Conservation (phyloP, 371 early-diverging fungal genomes). For the Rhizopus stolonifer region DNA sequence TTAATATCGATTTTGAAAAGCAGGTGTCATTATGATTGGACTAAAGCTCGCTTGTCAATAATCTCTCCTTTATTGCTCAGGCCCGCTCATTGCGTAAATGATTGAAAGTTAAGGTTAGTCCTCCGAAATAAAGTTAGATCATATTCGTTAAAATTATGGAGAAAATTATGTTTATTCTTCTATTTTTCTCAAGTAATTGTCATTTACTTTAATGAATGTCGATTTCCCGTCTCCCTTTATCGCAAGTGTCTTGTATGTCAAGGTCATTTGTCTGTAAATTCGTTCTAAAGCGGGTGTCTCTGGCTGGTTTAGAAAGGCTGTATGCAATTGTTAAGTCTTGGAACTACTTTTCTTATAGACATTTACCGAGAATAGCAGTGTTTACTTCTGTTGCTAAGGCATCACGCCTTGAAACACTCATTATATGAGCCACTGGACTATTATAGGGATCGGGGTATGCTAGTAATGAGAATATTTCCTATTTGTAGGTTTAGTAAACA, state of each 20-base stretch:
- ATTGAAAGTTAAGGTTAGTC: too few relatives aligned
- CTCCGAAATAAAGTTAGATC: too few relatives aligned
- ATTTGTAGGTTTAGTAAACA: not conserved
- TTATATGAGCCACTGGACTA: constrained; percentile 57
- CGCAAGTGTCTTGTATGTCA: constrained; percentile 36
- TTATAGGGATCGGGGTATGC: constrained; percentile 71
- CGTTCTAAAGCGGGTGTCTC: constrained; percentile 45
- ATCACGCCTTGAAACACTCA: constrained; percentile 38
- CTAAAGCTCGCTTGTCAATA: too few relatives aligned
- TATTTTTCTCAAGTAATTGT: constrained; percentile 5
- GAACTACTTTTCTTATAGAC: not conserved
- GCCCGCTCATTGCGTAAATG: too few relatives aligned
- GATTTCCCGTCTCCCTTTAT: constrained; percentile 35
- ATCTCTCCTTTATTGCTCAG: too few relatives aligned
- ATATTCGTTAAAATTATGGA: too few relatives aligned
- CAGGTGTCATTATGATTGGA: too few relatives aligned
- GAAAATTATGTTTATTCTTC: too few relatives aligned
- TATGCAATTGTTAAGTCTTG: too few relatives aligned
- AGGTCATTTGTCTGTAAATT: constrained; percentile 38
- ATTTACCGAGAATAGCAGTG: constrained; percentile 66
- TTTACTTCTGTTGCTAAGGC: constrained; percentile 70
- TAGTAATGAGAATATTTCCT: constrained; percentile 69
- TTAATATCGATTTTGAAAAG: too few relatives aligned
- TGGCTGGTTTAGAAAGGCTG: constrained; percentile 34
- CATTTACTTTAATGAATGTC: constrained; percentile 27